These are phyloP conservation scores for Sporothrix luriei DNA, from an alignment of 2,329 filamentous ascomycete species.

Conservation along the genomic window DNA sequence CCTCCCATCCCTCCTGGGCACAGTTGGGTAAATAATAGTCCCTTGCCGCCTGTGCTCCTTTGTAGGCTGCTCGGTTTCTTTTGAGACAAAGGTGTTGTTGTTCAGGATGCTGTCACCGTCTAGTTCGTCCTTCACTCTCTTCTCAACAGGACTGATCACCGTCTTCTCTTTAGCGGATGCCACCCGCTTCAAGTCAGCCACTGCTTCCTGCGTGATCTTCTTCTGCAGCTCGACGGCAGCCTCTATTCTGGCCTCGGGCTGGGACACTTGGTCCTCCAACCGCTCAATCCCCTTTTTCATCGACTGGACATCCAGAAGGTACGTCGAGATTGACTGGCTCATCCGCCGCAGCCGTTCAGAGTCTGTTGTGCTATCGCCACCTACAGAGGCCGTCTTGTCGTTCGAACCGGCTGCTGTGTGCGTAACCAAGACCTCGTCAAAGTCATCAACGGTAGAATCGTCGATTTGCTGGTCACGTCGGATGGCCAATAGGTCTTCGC, in stretches of 20 bases:
- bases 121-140: background rate
- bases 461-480: constrained; percentile 58
- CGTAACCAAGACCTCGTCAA: constrained; percentile 52
- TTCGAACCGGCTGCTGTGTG: background rate
- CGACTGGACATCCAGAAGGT: constrained; percentile 55
- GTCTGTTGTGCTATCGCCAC: constrained; percentile 40
- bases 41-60: constrained; percentile 23
- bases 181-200: constrained; percentile 8
- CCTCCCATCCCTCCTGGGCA: constrained; percentile 15
- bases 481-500: constrained; percentile 59
- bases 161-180: background rate
- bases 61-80: background rate
- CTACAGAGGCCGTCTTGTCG: background rate
- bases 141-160: background rate
- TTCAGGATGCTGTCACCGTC: background rate
- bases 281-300: constrained; percentile 62
- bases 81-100: background rate
- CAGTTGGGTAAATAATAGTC: background rate
- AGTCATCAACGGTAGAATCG: constrained; percentile 62
- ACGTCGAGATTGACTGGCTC: constrained; percentile 55
- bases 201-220: background rate
- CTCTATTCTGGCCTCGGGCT: constrained; percentile 36
- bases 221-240: constrained; percentile 15
- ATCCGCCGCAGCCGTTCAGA: constrained; percentile 48
- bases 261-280: constrained; percentile 56